Evolutionary conservation across 2,329 filamentous ascomycete genomes (phyloP).

Genomic region (Exophiala lecanii-corni): DNA sequence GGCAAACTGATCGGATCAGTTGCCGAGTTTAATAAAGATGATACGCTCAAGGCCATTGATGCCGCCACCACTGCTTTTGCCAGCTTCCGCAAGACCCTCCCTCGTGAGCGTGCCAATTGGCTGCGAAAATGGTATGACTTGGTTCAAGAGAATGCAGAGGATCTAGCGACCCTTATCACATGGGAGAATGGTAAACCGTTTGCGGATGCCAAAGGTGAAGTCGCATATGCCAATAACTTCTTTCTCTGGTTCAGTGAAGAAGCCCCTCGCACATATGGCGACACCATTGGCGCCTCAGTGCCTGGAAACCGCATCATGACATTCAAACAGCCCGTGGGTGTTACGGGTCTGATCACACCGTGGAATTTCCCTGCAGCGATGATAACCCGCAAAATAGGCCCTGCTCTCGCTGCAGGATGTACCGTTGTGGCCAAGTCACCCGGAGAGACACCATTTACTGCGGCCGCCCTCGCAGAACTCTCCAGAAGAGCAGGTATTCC

Average conservation of each 20-base stretch:
- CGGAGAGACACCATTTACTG: constrained; percentile 86
- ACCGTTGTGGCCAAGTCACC: constrained; percentile 90
- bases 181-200: constrained; percentile 68
- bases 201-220: constrained; percentile 56
- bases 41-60: constrained; percentile 75
- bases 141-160: constrained; percentile 61
- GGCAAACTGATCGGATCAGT: constrained; percentile 74
- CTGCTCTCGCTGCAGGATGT: constrained; percentile 82
- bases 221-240: constrained; percentile 56
- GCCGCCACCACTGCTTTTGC: constrained; percentile 71
- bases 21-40: constrained; percentile 72
- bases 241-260: constrained; percentile 62
- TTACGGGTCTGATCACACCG: constrained; percentile 63
- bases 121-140: constrained; percentile 65
- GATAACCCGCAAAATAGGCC: constrained; percentile 49
- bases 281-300: constrained; percentile 57
- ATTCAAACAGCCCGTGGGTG: constrained; percentile 62
- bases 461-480: constrained; percentile 81
- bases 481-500: constrained; percentile 83
- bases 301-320: constrained; percentile 60
- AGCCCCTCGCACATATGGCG: constrained; percentile 54
- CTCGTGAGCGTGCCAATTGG: constrained; percentile 57
- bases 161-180: constrained; percentile 61
- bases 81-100: constrained; percentile 57
- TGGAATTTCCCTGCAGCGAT: constrained; percentile 60